These are phyloP conservation scores for Arthroderma sp. DNA, from an alignment of 2,329 filamentous ascomycete species.

Conservation along the genomic window DNA sequence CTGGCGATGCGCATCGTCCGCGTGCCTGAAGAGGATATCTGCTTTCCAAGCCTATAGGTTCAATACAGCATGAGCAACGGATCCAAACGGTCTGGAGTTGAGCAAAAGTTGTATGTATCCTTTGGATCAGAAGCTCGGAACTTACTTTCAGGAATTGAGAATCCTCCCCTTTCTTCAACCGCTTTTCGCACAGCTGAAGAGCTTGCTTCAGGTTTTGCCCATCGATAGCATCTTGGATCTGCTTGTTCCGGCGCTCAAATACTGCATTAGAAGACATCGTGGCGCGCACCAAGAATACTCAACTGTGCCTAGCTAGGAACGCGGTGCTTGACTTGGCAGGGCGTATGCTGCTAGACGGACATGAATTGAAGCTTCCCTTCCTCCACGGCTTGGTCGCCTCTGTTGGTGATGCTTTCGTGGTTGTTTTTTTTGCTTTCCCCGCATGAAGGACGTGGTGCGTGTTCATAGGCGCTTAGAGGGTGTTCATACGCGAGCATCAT, in stretches of 20 bases:
- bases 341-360: too few relatives aligned
- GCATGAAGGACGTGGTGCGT: too few relatives aligned
- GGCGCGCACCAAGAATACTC: neutral
- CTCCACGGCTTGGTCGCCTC: too few relatives aligned
- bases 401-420: too few relatives aligned
- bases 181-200: slow-evolving; percentile 37
- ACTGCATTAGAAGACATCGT: slow-evolving; percentile 26
- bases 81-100: too few relatives aligned
- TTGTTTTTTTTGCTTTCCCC: too few relatives aligned
- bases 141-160: slow-evolving; percentile 28
- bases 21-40: slow-evolving; percentile 27
- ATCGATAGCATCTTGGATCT: slow-evolving; percentile 37
- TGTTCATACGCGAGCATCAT: too few relatives aligned
- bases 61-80: neutral
- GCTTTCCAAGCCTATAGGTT: slow-evolving; percentile 30
- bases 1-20: slow-evolving; percentile 28
- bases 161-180: slow-evolving; percentile 42
- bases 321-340: too few relatives aligned
- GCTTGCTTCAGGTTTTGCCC: slow-evolving; percentile 37
- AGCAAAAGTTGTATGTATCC: too few relatives aligned
- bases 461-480: too few relatives aligned
- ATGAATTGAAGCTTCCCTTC: too few relatives aligned
- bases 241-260: slow-evolving; percentile 34
- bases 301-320: too few relatives aligned
- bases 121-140: neutral